Conservation (phyloP, 257 asterid species). For the Forsythia suspensa region DNA sequence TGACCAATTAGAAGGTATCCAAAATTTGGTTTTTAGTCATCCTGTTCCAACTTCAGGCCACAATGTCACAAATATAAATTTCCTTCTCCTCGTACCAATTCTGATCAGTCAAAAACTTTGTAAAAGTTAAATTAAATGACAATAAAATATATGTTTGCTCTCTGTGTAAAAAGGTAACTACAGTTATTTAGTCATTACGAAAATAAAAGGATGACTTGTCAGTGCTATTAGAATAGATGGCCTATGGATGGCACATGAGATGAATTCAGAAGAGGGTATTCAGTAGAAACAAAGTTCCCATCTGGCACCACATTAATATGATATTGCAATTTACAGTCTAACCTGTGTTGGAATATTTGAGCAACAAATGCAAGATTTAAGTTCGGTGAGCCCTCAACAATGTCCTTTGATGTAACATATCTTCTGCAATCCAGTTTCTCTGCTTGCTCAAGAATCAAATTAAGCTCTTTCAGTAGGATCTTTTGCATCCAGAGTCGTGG, state of each 20-base stretch:
- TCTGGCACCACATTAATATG: background rate
- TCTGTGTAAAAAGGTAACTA: background rate
- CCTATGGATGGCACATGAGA: background rate
- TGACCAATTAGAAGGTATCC: too few species aligned
- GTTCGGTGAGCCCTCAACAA: constrained; percentile 85
- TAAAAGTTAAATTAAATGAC: too few species aligned
- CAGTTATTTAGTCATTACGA: too few species aligned
- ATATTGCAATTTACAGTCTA: constrained; percentile 2
- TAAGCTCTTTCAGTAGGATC: constrained; percentile 93
- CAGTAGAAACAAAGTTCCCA: background rate
- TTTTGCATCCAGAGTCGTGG: constrained; percentile 52
- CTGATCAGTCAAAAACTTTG: too few species aligned
- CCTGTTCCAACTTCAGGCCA: too few species aligned
- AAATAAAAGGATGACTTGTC: background rate
- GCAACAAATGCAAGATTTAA: constrained; percentile 97
- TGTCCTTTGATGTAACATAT: constrained; percentile 83
- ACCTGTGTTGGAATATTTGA: constrained; percentile 94
- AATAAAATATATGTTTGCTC: background rate
- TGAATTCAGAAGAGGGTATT: background rate
- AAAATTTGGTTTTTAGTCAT: too few species aligned
- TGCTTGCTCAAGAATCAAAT: constrained; percentile 81
- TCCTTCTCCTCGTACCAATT: too few species aligned
- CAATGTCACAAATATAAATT: too few species aligned
- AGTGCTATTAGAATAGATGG: background rate
- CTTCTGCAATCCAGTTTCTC: constrained; percentile 88